These are phyloP conservation scores for Pisolithus albus DNA, from an alignment of 768 basidiomycete species.

Conservation along the genomic window DNA sequence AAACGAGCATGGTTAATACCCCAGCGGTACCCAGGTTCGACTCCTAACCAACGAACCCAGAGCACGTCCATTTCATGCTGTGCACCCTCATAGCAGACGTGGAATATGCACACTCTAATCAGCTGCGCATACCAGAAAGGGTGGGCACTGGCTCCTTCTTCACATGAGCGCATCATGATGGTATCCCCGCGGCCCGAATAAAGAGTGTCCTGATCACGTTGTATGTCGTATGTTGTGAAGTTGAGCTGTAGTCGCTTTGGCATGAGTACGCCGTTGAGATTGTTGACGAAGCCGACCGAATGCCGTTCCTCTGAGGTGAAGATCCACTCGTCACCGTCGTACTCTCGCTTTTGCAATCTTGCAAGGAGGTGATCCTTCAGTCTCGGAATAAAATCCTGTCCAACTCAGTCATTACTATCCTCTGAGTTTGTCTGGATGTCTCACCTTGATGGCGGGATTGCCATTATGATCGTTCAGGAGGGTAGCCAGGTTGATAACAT, in stretches of 20 bases:
- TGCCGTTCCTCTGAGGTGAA: not conserved
- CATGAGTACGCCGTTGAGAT: constrained; percentile 2
- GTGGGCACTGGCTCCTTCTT: constrained; percentile 8
- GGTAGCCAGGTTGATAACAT: too few relatives aligned
- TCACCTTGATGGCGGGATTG: constrained; percentile 16
- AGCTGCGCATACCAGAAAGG: constrained; percentile 20
- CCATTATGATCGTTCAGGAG: not conserved
- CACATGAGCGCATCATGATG: constrained; percentile 16
- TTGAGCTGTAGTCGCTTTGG: constrained; percentile 6
- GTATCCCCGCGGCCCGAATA: constrained; percentile 13
- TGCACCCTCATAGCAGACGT: constrained; percentile 2
- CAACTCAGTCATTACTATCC: constrained; percentile 3
- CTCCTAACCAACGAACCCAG: constrained; percentile 36
- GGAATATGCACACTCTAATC: constrained; percentile 11
- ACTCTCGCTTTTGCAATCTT: not conserved
- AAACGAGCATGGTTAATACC: constrained; percentile 15
- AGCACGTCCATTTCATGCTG: constrained; percentile 23
- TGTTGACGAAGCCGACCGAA: constrained; percentile 4
- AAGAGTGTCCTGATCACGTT: constrained; percentile 10
- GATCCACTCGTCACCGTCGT: not conserved
- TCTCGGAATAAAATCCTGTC: constrained; percentile 15
- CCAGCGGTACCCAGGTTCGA: constrained; percentile 12
- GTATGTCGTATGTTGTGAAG: constrained; percentile 18
- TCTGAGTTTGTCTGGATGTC: not conserved
- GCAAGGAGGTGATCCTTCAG: constrained; percentile 18